A percentile compares a stretch with the other conserved stretches of the same genome.
Evolutionary conservation across 345 rosid species (phyloP).

Genomic region (Salix caprea): DNA sequence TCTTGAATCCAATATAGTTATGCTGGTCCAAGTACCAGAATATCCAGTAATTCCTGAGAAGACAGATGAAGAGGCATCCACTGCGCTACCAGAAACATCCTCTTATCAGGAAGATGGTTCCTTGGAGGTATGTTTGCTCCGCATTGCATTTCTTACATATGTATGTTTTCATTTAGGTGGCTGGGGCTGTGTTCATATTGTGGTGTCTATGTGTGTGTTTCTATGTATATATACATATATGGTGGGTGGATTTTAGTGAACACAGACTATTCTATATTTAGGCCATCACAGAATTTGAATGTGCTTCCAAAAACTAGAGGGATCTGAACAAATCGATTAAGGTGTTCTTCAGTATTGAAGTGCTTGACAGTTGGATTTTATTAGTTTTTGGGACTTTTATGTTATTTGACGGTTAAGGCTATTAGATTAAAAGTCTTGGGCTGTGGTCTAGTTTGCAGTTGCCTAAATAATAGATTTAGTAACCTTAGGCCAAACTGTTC

Average conservation of each 20-base stretch:
- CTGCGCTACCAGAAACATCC: slow-evolving; percentile 37
- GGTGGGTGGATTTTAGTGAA: neutral
- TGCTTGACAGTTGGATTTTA: neutral
- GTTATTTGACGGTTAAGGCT: neutral
- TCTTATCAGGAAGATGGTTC: slow-evolving; percentile 74
- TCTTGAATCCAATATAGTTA: slow-evolving; percentile 47
- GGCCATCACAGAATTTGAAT: neutral
- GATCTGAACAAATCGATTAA: neutral
- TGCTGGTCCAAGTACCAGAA: slow-evolving; percentile 53
- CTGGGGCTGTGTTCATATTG: neutral
- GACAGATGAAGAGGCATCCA: slow-evolving; percentile 38
- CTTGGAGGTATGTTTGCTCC: slow-evolving; percentile 46
- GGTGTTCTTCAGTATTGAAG: neutral
- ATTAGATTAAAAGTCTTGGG: neutral
- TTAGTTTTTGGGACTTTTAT: neutral
- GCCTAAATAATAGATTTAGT: neutral
- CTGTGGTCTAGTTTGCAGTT: neutral
- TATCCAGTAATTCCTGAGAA: slow-evolving; percentile 49
- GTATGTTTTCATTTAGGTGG: neutral
- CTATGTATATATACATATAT: neutral
- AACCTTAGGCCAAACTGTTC: neutral
- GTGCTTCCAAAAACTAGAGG: neutral
- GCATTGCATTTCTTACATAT: neutral
- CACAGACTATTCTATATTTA: neutral
- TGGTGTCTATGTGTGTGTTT: neutral